Percentiles rank a stretch among this genome's conserved stretches.
Conservation (phyloP, 2,329 filamentous ascomycete species). For the Cyphellophora europaea region DNA sequence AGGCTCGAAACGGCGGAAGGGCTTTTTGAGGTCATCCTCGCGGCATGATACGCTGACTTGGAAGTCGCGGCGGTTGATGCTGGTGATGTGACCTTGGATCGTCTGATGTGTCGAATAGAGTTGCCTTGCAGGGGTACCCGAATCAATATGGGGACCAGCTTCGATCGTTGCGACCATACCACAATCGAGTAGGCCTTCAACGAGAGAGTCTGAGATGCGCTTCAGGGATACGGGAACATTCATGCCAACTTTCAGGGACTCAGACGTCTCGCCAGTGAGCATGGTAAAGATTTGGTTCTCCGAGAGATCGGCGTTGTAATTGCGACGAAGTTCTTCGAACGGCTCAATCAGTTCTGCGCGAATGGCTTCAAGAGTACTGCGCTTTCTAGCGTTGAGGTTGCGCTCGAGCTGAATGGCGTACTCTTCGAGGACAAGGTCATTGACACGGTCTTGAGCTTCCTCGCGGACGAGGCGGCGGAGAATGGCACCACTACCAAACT, state of each 20-base stretch:
- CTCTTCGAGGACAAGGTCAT: constrained; percentile 90
- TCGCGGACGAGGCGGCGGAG: constrained; percentile 93
- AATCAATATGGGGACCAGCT: constrained; percentile 67
- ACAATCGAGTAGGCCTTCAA: constrained; percentile 87
- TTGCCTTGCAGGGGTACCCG: constrained; percentile 53
- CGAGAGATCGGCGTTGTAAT: constrained; percentile 56
- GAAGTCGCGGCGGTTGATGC: constrained; percentile 79
- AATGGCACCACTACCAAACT: constrained; percentile 81
- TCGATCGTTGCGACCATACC: constrained; percentile 86
- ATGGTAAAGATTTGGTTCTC: constrained; percentile 86
- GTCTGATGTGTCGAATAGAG: constrained; percentile 74
- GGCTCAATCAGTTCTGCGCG: constrained; percentile 84
- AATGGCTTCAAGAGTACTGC: constrained; percentile 91
- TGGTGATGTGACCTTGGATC: constrained; percentile 76
- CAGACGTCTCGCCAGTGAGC: constrained; percentile 85
- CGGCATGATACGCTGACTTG: constrained; percentile 74
- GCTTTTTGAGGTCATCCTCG: constrained; percentile 67
- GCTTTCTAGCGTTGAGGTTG: constrained; percentile 89
- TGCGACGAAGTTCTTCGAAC: constrained; percentile 85
- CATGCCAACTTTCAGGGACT: constrained; percentile 80
- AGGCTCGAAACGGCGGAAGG: constrained; percentile 58
- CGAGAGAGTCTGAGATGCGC: constrained; percentile 82
- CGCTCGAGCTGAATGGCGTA: constrained; percentile 92
- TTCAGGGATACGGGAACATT: constrained; percentile 73
- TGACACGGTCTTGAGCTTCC: constrained; percentile 87